Base-by-base conservation (phyloP, 2,329 filamentous ascomycete species). In the Pleurostoma richardsiae region DNA sequence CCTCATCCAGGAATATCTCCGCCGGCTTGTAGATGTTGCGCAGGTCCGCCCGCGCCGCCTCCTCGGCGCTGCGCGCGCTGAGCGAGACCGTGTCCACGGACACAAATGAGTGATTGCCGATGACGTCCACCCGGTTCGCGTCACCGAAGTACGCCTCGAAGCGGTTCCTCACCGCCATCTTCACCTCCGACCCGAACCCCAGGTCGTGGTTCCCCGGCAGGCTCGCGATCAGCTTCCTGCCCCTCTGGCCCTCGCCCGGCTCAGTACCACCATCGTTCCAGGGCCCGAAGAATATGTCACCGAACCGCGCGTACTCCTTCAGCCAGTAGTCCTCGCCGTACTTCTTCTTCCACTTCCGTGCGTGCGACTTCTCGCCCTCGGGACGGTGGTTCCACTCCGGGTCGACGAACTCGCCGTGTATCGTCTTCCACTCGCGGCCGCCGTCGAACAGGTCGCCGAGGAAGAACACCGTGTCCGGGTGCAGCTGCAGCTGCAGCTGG, bases 381-480 rank as follows among this genome's bases (percentile, higher is more conserved):
- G 80, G 77, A 26, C 76, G 68, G 39, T 74, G 71, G 4, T 66
- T 69, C 81, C 81, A 85, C 52, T 72, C 70, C 1, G 79, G 79
- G 52, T 85, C 82, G 28, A 74, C 67, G 44, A 81, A 82, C 41
- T 74, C 65, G 40, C 80, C 85, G 28, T 74, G 74, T 3, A 67
- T 71, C 10, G 91, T 92, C 55, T 85, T 86, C 94, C 94, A 99
- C 71, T 99, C 94, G 55, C 94, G 80, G 6, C 94, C 94, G 4
- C 94, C 94, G 61, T 99, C 94, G 59, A 99, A 96, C 1, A 99
- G 72, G 61, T 99, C 94, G 6, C 94, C 94, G 0, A 99, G 73
- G 61, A 99, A 97, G 61, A 96, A 81, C 1, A 95, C 74, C 11
- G 88, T 91, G 61, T 96, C 90, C 0, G 94, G 94, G n/a, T 80